Conservation (phyloP, 495 filamentous ascomycete genomes). For the Tuber magnatum region DNA sequence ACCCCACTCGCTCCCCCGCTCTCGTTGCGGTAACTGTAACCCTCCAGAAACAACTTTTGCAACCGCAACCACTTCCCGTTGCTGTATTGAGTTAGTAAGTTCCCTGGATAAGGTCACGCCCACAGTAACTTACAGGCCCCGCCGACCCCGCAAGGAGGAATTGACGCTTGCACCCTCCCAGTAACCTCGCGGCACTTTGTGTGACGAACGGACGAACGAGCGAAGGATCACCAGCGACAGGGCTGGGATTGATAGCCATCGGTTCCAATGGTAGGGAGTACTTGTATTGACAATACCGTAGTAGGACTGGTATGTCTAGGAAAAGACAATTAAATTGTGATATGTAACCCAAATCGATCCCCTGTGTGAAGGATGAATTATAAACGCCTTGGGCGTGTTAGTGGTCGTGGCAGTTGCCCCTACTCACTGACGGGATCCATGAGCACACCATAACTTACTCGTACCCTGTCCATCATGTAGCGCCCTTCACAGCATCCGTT, state of each 20-base stretch:
- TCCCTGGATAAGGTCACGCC: neutral
- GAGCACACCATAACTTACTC: neutral
- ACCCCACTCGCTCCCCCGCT: neutral
- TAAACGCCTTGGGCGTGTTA: neutral
- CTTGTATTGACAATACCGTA: neutral
- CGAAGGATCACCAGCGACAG: neutral
- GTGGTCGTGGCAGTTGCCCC: neutral
- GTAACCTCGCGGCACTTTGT: neutral
- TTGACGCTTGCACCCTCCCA: neutral
- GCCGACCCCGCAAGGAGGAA: neutral
- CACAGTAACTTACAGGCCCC: neutral
- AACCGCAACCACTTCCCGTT: neutral
- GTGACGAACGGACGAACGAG: neutral
- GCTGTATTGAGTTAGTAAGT: neutral
- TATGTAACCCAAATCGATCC: neutral
- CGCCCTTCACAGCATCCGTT: neutral
- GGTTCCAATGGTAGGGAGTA: neutral
- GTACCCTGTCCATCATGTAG: neutral
- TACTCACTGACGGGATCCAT: neutral
- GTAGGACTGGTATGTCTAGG: neutral
- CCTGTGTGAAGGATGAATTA: neutral
- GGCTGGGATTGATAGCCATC: neutral
- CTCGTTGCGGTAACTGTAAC: neutral
- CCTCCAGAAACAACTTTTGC: neutral
- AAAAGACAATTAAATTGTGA: neutral